Conservation (phyloP, 2,329 filamentous ascomycete species). For the Sporothrix pseudoabietina region DNA sequence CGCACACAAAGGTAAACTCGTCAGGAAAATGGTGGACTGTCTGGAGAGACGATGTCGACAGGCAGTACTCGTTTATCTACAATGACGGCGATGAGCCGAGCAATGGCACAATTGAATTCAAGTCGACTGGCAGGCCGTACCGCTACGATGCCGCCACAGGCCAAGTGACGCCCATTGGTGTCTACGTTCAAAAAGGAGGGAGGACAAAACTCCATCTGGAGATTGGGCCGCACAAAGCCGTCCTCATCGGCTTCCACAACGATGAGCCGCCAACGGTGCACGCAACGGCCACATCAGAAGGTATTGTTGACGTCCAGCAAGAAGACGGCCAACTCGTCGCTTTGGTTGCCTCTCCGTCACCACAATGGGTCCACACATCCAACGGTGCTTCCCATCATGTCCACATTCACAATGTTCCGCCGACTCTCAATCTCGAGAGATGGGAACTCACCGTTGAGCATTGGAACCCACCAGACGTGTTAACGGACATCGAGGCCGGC, state of each 20-base stretch:
- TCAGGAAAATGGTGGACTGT: not conserved
- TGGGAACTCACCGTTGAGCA: conserved; percentile 4
- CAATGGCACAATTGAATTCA: not conserved
- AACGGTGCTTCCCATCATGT: not conserved
- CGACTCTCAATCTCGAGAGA: not conserved
- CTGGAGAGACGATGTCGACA: not conserved
- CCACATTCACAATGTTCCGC: not conserved
- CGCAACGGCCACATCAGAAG: not conserved
- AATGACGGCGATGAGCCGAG: not conserved
- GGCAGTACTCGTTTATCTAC: not conserved
- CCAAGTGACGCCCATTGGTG: not conserved
- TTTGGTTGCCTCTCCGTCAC: not conserved
- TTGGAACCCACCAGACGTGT: not conserved
- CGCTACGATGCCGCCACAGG: conserved; percentile 3
- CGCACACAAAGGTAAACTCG: not conserved
- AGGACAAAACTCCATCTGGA: not conserved
- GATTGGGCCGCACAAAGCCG: not conserved
- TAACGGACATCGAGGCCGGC: not conserved
- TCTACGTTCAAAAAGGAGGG: not conserved
- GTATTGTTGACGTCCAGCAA: not conserved
- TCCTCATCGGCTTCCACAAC: not conserved
- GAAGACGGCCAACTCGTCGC: not conserved
- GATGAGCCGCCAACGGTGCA: not conserved
- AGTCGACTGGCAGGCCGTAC: not conserved
- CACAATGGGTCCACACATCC: not conserved